These are phyloP conservation scores for Pseudocercospora musae DNA, from an alignment of 2,329 filamentous ascomycete genomes.

Conservation along the genomic window DNA sequence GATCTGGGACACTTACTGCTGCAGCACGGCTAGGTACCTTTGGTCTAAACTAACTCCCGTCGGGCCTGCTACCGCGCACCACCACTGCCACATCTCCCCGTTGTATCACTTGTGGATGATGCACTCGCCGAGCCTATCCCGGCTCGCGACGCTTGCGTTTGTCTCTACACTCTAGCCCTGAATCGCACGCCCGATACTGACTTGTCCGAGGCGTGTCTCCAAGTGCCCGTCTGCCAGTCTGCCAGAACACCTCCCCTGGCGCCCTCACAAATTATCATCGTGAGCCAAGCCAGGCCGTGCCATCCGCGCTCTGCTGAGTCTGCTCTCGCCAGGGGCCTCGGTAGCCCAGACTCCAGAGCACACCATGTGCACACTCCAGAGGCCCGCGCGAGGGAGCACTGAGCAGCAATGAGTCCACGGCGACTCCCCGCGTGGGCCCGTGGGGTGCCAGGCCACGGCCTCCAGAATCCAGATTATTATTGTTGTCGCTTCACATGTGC, in stretches of 20 bases:
- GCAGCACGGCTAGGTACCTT: no score
- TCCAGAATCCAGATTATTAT: no score
- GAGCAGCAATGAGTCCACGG: no score
- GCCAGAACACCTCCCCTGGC: not conserved
- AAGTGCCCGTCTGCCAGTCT: no score
- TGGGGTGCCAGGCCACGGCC: not conserved
- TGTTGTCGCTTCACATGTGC: constrained; percentile 3
- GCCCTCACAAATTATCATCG: not conserved
- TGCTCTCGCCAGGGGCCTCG: constrained; percentile 4
- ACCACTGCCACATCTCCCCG: constrained; percentile 7
- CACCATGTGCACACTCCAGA: not conserved
- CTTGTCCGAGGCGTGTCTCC: not conserved
- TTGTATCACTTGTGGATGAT: constrained; percentile 2
- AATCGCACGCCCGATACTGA: constrained; percentile 2
- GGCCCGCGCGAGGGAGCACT: no score
- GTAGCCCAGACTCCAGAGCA: not conserved
- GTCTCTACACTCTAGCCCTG: not conserved
- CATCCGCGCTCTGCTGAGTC: not conserved
- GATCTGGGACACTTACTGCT: no score
- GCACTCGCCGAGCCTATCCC: constrained; percentile 12
- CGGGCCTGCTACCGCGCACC: not conserved
- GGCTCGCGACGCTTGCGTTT: constrained; percentile 1
- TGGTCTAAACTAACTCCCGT: constrained; percentile 5
- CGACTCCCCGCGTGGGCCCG: no score
- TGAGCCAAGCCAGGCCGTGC: not conserved